These are phyloP conservation scores for Lagerstroemia fauriei DNA, from an alignment of 441 rosid species.

Conservation along the genomic window DNA sequence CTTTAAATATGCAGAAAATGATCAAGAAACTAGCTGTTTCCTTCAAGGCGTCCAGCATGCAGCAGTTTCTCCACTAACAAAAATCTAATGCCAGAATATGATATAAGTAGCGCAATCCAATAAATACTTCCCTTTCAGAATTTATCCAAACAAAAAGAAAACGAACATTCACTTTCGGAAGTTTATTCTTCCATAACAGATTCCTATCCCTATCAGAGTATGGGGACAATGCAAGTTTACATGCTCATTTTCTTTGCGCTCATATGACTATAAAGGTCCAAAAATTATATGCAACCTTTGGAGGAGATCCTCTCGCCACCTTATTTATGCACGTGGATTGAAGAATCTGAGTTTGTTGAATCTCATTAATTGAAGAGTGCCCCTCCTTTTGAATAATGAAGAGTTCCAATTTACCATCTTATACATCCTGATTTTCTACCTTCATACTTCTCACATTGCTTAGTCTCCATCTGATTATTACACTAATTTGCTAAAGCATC, in stretches of 20 bases:
- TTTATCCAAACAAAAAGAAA: not conserved
- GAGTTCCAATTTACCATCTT: not conserved
- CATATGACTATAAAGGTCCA: not conserved
- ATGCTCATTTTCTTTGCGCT: not conserved
- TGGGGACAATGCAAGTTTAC: not conserved
- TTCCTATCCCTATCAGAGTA: not conserved
- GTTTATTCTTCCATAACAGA: not conserved
- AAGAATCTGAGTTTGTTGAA: not conserved
- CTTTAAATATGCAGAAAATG: not conserved
- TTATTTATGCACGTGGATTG: not conserved
- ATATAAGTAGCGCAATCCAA: not conserved
- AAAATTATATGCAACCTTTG: not conserved
- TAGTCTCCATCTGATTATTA: not conserved
- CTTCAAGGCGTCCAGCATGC: not conserved
- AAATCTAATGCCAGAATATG: not conserved
- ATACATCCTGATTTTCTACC: not conserved
- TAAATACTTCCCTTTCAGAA: not conserved
- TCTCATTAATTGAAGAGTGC: not conserved
- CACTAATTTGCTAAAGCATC: not conserved
- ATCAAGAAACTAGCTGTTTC: not conserved
- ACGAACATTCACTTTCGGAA: not conserved
- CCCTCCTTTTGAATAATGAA: not conserved
- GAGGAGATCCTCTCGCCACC: not conserved
- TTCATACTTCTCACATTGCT: not conserved
- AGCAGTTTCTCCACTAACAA: no score